phyloP scores from a whole-genome alignment of 2,329 filamentous ascomycete genomes.

The Paracoccidioides brasiliensis region DNA sequence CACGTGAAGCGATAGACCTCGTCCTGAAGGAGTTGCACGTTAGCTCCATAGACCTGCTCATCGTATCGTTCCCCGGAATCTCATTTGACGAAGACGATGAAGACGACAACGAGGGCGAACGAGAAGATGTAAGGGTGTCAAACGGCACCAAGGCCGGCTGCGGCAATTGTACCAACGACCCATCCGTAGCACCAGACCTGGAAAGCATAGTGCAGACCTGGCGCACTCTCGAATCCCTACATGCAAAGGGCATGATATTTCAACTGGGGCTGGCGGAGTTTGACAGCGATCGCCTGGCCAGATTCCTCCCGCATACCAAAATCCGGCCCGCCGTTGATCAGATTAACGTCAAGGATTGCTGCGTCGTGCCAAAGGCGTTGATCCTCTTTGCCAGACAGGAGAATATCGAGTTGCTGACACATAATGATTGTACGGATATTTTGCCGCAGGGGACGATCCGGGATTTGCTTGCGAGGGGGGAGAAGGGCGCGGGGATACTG shows the following conservation, averaged over 20 bases:
- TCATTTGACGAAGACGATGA: constrained; percentile 84
- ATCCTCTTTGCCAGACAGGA: constrained; percentile 71
- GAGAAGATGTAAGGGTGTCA: constrained; percentile 20
- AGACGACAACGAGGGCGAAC: constrained; percentile 47
- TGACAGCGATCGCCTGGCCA: constrained; percentile 66
- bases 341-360: constrained; percentile 93
- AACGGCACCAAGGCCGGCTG: not conserved
- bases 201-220: constrained; percentile 56
- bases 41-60: constrained; percentile 67
- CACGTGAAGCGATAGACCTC: constrained; percentile 62
- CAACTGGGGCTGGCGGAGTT: constrained; percentile 84
- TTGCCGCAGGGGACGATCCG: constrained; percentile 72
- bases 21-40: constrained; percentile 71
- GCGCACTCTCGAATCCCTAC: constrained; percentile 56
- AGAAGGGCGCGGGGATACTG: constrained; percentile 62
- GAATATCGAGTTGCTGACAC: constrained; percentile 76
- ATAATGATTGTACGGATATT: constrained; percentile 88
- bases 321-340: constrained; percentile 77
- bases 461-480: constrained; percentile 63
- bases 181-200: constrained; percentile 25
- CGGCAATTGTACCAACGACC: not conserved
- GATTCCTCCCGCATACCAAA: constrained; percentile 57
- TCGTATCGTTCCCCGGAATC: constrained; percentile 85
- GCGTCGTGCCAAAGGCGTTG: constrained; percentile 81
- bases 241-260: constrained; percentile 56